These are phyloP conservation scores for Fragaria vesca DNA, from an alignment of 306 rosid genomes.

Conservation along the genomic window DNA sequence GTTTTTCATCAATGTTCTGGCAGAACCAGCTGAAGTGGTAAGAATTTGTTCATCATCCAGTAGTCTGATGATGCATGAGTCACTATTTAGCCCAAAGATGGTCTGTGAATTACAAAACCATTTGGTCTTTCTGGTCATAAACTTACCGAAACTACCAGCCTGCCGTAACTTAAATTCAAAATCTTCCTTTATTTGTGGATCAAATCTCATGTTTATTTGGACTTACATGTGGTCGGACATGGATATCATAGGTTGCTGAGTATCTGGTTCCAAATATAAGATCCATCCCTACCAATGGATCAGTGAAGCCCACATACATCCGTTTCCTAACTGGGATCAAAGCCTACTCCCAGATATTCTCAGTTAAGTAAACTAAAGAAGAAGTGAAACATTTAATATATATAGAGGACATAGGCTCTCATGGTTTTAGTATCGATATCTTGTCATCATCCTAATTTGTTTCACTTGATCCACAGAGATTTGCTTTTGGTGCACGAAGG, in stretches of 20 bases:
- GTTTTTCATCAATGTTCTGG: slow-evolving; percentile 92
- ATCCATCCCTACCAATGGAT: slow-evolving; percentile 59
- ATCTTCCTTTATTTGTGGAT: not conserved
- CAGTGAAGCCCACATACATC: slow-evolving; percentile 78
- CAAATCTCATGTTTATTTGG: slow-evolving; percentile 1
- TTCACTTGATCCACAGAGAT: slow-evolving; percentile 53
- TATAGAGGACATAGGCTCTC: not conserved
- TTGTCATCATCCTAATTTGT: not conserved
- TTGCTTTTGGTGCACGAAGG: slow-evolving; percentile 96
- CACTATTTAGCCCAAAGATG: not conserved
- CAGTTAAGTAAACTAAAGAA: slow-evolving; percentile 56
- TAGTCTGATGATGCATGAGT: slow-evolving; percentile 7
- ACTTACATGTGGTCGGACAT: slow-evolving; percentile 16
- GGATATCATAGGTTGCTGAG: slow-evolving; percentile 70
- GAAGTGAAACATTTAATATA: not conserved
- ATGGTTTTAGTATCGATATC: not conserved
- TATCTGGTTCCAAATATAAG: slow-evolving; percentile 80
- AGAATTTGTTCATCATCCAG: slow-evolving; percentile 19
- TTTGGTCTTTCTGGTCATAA: not conserved
- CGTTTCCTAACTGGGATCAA: slow-evolving; percentile 88
- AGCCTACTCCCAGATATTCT: slow-evolving; percentile 89
- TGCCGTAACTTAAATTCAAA: not conserved
- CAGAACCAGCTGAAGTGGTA: slow-evolving; percentile 98
- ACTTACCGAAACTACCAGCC: not conserved
- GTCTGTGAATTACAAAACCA: not conserved